Conservation (phyloP, 352 stramenopile genomes). For the Pythium oligandrum region DNA sequence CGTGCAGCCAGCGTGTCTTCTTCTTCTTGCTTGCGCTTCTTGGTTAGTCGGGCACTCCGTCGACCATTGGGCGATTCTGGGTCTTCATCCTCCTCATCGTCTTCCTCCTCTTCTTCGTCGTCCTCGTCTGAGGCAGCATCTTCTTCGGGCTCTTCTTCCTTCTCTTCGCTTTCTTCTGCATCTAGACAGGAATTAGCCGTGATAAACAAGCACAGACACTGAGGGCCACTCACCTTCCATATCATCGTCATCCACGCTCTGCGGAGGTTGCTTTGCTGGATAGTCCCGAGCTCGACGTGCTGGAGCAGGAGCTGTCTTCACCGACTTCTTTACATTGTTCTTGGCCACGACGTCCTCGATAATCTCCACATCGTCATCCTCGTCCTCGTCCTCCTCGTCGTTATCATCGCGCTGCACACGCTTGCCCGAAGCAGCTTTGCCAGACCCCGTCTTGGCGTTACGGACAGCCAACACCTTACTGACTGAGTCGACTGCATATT, state of each 20-base stretch:
- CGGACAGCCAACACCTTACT: constrained; percentile 13
- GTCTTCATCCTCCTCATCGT: constrained; percentile 15
- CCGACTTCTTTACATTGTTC: not conserved
- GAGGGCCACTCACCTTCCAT: constrained; percentile 3
- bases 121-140: constrained; percentile 1
- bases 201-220: not conserved
- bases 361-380: constrained; percentile 23
- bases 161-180: constrained; percentile 12
- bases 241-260: constrained; percentile 1
- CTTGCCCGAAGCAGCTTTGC: not conserved
- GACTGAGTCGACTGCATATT: constrained; percentile 19
- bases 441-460: constrained; percentile 5
- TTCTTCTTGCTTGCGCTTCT: constrained; percentile 18
- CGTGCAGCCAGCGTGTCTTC: constrained; percentile 4
- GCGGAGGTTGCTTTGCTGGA: constrained; percentile 1
- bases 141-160: constrained; percentile 6
- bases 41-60: constrained; percentile 12
- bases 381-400: not conserved
- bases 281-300: constrained; percentile 13
- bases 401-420: not conserved
- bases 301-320: not conserved
- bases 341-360: constrained; percentile 7
- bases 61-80: constrained; percentile 14
- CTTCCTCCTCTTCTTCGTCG: constrained; percentile 1
- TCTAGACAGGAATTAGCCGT: not conserved